Evolutionary conservation across 805 yeast species (phyloP), one percentile per base, ranked within the genome.

Genomic region (Zygosaccharomyces pseudorouxii): DNA sequence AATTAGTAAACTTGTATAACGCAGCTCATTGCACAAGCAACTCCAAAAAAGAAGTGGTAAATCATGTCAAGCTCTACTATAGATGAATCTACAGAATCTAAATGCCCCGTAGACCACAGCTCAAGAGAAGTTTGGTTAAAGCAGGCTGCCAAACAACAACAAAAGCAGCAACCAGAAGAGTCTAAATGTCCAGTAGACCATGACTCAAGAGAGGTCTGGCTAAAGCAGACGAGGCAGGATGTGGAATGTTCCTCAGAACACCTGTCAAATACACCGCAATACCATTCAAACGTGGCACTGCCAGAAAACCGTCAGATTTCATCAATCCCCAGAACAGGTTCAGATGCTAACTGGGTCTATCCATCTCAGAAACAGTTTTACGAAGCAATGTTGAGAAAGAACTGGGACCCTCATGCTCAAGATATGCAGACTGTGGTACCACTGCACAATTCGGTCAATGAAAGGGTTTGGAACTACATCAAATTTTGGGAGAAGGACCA

Each of bases 291-390:
- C 37, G 70, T 72, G 0, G 59, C 68, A 1, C 69, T 89, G 29
- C 85, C 95, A 0, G 77, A 77, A n/a, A 87, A 84, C 1, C 72
- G 97, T 52, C 92, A 83, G 57, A 69, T 85, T 3, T 82, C 90
- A 8, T 78, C 95, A 2, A 90, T 90, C 37, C 97, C 97, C 41
- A 71, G 96, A 45, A 84, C 95, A 0, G 84, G 79, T 3, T 62
- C 78, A 1, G 73, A 73, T 12, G 58, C 75, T 0, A 86, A 90
- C 69, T 92, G 99, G 99, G 76, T 92, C 1, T 92, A 92, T 63
- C 99, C 99, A 7, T 87, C 96, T 3, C 95, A 92, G 64, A 86
- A 87, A 64, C 97, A 92, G 72, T 92, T 92, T 63, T 92, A 74
- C 65, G 93, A 89, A 50, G 97, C 97, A 8, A 93, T 92, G 98